Percentiles rank a stretch among this genome's conserved stretches.
phyloP scores from a whole-genome alignment of 2,329 filamentous ascomycete species.

The Cladobotryum protrusum region DNA sequence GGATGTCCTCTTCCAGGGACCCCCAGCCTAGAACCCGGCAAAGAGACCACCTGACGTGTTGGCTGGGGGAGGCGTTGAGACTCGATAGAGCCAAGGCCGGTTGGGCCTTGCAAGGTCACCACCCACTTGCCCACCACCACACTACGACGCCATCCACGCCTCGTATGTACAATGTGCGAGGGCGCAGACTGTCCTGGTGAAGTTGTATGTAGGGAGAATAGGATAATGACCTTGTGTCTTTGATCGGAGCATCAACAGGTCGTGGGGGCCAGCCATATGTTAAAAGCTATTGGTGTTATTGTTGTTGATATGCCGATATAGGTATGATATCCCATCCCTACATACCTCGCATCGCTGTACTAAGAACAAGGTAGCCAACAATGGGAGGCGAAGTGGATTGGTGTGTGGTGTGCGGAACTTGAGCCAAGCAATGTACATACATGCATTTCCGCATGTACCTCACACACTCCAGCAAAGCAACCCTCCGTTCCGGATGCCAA shows the following conservation, averaged over 20 bases:
- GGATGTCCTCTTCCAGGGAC: slow-evolving; percentile 2
- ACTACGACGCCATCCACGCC: neutral
- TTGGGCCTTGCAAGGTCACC: neutral
- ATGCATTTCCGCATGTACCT: no score
- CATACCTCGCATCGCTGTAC: no score
- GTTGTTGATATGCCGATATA: no score
- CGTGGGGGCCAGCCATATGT: no score
- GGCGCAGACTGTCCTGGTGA: neutral
- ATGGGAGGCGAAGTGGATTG: no score
- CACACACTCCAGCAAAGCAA: no score
- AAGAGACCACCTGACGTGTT: slow-evolving; percentile 11
- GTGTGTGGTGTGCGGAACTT: no score
- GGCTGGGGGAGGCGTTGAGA: slow-evolving; percentile 6
- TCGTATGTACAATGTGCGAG: neutral
- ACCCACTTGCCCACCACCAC: neutral
- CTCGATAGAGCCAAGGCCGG: neutral
- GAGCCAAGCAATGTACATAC: no score
- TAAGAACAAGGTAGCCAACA: no score
- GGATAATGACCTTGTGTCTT: neutral
- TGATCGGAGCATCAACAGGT: neutral
- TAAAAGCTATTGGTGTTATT: no score
- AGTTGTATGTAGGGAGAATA: neutral
- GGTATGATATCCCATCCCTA: no score
- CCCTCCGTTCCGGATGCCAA: neutral
- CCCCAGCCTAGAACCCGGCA: slow-evolving; percentile 5